Evolutionary conservation across 23 red algal species (phyloP).

Genomic region (Porphyridium purpureum): DNA sequence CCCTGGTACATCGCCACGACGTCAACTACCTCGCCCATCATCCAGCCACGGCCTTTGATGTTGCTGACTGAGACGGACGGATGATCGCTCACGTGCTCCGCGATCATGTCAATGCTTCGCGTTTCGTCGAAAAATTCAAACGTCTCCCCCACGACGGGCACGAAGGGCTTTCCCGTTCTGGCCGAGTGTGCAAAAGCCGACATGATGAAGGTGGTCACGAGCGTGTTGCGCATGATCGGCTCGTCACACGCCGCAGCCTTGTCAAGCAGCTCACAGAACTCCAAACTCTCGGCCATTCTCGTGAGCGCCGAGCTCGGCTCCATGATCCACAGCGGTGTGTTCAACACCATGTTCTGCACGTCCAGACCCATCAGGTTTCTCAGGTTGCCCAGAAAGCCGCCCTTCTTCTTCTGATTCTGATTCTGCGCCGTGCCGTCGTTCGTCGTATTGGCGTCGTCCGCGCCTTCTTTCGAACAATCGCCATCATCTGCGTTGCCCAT

Average conservation of each 20-base stretch:
- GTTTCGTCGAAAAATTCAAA: too few relatives aligned
- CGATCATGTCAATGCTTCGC: constrained; percentile 46
- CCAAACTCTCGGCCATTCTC: constrained; percentile 66
- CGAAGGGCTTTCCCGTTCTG: constrained; percentile 81
- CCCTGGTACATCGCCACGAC: constrained; percentile 55
- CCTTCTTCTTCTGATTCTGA: too few relatives aligned
- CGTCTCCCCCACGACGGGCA: constrained; percentile 72
- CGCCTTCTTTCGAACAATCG: too few relatives aligned
- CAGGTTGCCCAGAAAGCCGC: too few relatives aligned
- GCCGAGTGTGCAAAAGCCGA: constrained; percentile 67
- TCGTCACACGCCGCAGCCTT: constrained; percentile 42
- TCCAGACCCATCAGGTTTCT: constrained; percentile 57
- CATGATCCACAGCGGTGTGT: constrained; percentile 63
- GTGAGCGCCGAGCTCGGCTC: constrained; percentile 68
- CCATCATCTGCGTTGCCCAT: too few relatives aligned
- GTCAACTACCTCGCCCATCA: constrained; percentile 52
- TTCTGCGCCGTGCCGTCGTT: too few relatives aligned
- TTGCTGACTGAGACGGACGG: constrained; percentile 54
- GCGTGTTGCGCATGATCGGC: constrained; percentile 39
- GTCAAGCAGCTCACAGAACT: constrained; percentile 45
- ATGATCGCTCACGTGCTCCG: constrained; percentile 81
- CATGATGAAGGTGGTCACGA: constrained; percentile 65
- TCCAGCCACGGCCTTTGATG: constrained; percentile 39
- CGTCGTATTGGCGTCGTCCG: too few relatives aligned
- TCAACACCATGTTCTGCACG: constrained; percentile 49